These are phyloP conservation scores for Umbellularia californica DNA, from an alignment of 164 flowering plant species.

Conservation along the genomic window DNA sequence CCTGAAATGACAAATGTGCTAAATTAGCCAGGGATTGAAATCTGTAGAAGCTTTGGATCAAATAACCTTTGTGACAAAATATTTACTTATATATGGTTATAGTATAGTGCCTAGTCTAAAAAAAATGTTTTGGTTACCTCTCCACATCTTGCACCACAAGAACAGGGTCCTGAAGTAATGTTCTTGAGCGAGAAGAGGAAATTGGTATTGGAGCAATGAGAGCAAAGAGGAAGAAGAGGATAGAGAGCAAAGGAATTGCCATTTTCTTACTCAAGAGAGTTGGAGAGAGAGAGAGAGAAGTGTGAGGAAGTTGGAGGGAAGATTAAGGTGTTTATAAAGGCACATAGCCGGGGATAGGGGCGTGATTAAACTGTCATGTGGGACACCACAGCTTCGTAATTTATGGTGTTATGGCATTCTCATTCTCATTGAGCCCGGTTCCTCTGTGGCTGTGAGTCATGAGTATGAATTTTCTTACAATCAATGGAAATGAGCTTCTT, in stretches of 20 bases:
- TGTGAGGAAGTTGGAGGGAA: not conserved
- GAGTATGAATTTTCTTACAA: no score
- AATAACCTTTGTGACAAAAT: no score
- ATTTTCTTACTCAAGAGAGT: slow-evolving; percentile 15
- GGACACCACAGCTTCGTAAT: slow-evolving; percentile 35
- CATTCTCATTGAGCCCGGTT: no score
- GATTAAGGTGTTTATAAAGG: slow-evolving; percentile 24
- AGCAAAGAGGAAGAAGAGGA: not conserved
- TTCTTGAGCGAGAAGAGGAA: slow-evolving; percentile 20
- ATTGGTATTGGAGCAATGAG: slow-evolving; percentile 29
- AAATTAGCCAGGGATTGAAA: not conserved
- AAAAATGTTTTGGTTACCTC: slow-evolving; percentile 27
- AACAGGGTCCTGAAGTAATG: slow-evolving; percentile 45
- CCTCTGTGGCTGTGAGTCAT: no score
- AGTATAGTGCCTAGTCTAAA: no score
- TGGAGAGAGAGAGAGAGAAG: not conserved
- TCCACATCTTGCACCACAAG: slow-evolving; percentile 50
- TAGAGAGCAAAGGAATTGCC: slow-evolving; percentile 14
- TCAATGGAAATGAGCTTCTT: no score
- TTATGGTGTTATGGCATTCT: slow-evolving; percentile 26
- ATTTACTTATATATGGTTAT: no score
- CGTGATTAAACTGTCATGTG: slow-evolving; percentile 36
- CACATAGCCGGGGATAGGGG: slow-evolving; percentile 27
- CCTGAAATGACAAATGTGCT: slow-evolving; percentile 27
- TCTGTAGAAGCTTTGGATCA: no score